Percentiles rank a stretch among this genome's conserved stretches.
These are phyloP conservation scores for Leptomonas pyrrhocoris DNA, from an alignment of 208 protist genomes.

Conservation along the genomic window DNA sequence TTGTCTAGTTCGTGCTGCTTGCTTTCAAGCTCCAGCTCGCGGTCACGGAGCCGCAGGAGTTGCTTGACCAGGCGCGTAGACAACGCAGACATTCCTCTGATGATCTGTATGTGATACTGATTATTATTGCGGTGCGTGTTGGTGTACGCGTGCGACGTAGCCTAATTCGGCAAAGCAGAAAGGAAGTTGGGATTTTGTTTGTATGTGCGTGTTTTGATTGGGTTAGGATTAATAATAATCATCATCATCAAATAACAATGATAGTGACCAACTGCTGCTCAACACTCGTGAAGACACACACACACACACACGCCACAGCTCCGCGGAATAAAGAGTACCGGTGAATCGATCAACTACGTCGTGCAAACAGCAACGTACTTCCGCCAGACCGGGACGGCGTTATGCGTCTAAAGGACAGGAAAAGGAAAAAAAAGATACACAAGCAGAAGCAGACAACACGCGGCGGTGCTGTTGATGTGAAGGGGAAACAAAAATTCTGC, in stretches of 20 bases:
- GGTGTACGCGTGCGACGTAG: background rate
- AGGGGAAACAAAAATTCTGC: too few species aligned
- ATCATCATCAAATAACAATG: too few species aligned
- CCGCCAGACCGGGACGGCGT: too few species aligned
- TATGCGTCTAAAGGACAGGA: too few species aligned
- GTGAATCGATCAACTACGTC: background rate
- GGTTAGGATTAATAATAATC: background rate
- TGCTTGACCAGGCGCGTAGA: slow-evolving; percentile 66
- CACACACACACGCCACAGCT: background rate
- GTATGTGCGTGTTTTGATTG: background rate
- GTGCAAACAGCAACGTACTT: too few species aligned
- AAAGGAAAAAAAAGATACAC: background rate
- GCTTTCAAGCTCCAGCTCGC: slow-evolving; percentile 47
- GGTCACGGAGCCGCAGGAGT: slow-evolving; percentile 50
- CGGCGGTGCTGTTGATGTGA: too few species aligned
- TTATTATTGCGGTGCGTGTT: background rate
- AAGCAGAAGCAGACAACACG: too few species aligned
- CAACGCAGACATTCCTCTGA: slow-evolving; percentile 43
- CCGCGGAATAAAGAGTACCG: background rate
- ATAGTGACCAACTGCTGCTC: too few species aligned
- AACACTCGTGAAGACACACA: too few species aligned
- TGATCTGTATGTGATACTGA: background rate
- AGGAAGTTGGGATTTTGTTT: too few species aligned
- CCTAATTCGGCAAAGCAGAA: too few species aligned
- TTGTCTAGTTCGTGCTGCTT: slow-evolving; percentile 39